phyloP scores from a whole-genome alignment of 1,284 basidiomycete species.

The Flammula alnicola region DNA sequence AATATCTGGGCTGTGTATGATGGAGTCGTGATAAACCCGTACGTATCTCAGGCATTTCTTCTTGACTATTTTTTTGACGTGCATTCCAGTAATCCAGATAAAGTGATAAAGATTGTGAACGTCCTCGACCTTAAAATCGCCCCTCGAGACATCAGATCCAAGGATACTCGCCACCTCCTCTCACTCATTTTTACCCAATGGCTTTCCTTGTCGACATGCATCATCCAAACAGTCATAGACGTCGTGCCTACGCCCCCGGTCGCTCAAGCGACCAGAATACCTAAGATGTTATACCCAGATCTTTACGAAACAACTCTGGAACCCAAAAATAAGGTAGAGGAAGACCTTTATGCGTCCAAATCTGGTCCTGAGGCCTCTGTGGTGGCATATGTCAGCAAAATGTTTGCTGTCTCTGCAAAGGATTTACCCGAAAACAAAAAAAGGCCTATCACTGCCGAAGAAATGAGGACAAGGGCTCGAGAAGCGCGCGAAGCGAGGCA shows the following conservation, averaged over 20 bases:
- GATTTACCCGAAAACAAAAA: constrained; percentile 89
- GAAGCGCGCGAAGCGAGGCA: constrained; percentile 61
- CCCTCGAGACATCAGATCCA: constrained; percentile 90
- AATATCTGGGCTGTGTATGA: constrained; percentile 99
- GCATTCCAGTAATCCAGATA: constrained; percentile 77
- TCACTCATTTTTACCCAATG: constrained; percentile 93
- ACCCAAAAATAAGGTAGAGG: constrained; percentile 82
- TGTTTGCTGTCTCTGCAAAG: constrained; percentile 88
- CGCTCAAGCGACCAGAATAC: constrained; percentile 86
- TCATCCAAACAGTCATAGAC: constrained; percentile 93
- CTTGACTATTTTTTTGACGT: constrained; percentile 9
- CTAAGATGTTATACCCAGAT: constrained; percentile 93
- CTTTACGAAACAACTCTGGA: constrained; percentile 56
- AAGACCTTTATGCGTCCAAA: constrained; percentile 79
- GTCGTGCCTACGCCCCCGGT: constrained; percentile 86
- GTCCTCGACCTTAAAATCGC: constrained; percentile 85
- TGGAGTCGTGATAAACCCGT: constrained; percentile 86
- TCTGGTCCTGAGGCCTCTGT: constrained; percentile 63
- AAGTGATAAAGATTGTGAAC: constrained; percentile 87
- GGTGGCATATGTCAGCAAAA: constrained; percentile 96
- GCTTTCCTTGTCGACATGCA: constrained; percentile 92
- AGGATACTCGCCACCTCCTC: constrained; percentile 86
- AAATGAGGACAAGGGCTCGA: constrained; percentile 77
- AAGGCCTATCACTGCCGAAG: constrained; percentile 80
- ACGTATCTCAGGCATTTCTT: constrained; percentile 54